Conservation (phyloP, 1,139 yeast species). For the Lizanozyma gosingica region DNA sequence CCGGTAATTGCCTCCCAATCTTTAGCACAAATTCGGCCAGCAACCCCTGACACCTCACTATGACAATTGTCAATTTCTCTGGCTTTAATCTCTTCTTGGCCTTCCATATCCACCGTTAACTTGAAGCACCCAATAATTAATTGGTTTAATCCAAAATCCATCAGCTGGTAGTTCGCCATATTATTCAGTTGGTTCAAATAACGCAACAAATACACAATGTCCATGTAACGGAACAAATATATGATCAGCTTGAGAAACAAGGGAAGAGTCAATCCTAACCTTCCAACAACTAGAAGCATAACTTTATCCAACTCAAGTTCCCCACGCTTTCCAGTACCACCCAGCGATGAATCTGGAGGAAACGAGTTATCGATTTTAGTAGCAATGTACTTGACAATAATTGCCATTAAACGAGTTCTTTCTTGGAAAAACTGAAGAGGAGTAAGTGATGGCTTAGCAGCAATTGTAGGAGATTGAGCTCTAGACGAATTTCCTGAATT, state of each 20-base stretch:
- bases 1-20: constrained; percentile 34
- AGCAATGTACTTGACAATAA: constrained; percentile 36
- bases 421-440: constrained; percentile 7
- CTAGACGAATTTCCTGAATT: no score
- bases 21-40: neutral
- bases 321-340: constrained; percentile 14
- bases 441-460: neutral
- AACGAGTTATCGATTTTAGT: constrained; percentile 38
- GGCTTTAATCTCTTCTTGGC: constrained; percentile 10
- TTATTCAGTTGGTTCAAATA: constrained; percentile 42
- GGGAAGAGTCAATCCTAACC: constrained; percentile 28
- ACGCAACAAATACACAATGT: constrained; percentile 36
- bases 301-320: constrained; percentile 30
- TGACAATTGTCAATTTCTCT: constrained; percentile 10
- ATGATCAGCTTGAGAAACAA: constrained; percentile 35
- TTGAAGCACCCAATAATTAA: constrained; percentile 39
- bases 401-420: constrained; percentile 31
- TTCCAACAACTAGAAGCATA: constrained; percentile 9
- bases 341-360: constrained; percentile 28
- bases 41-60: neutral
- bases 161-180: constrained; percentile 17
- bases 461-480: no score
- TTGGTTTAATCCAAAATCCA: constrained; percentile 38
- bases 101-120: constrained; percentile 26
- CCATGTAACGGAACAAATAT: constrained; percentile 41